Percentiles rank a stretch among this genome's conserved stretches.
phyloP scores from a whole-genome alignment of 2,329 filamentous ascomycete species.

The Beauveria rudraprayagi region DNA sequence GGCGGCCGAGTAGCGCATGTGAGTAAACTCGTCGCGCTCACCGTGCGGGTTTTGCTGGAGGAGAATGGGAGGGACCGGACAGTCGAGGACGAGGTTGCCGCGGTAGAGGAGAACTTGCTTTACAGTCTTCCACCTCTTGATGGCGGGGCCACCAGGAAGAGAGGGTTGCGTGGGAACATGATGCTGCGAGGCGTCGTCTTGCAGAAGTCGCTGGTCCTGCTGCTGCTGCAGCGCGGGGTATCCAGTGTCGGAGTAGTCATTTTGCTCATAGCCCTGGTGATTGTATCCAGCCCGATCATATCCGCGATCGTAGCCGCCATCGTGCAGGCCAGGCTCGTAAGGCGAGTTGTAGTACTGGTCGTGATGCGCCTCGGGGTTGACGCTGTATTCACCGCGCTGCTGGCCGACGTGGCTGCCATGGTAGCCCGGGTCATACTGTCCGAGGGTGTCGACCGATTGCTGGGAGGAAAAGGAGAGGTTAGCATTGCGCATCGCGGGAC shows the following conservation, averaged over 20 bases:
- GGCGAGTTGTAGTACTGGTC: slow-evolving; percentile 80
- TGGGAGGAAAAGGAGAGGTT: slow-evolving; percentile 16
- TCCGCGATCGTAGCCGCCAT: slow-evolving; percentile 32
- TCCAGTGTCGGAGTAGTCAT: slow-evolving; percentile 63
- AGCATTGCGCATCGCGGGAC: not conserved
- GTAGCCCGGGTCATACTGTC: not conserved
- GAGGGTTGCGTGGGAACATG: slow-evolving; percentile 33
- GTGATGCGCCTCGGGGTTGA: slow-evolving; percentile 40
- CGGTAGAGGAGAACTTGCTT: slow-evolving; percentile 97
- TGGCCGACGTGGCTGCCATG: not conserved
- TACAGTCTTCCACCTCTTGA: slow-evolving; percentile 94
- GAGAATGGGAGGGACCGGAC: slow-evolving; percentile 82
- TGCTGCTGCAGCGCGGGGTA: slow-evolving; percentile 66
- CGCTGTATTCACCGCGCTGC: slow-evolving; percentile 38
- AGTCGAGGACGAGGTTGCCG: slow-evolving; percentile 94
- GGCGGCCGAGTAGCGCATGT: slow-evolving; percentile 89
- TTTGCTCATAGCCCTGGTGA: slow-evolving; percentile 13
- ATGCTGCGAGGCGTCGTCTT: slow-evolving; percentile 33
- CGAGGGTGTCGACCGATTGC: slow-evolving; percentile 41
- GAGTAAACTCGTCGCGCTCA: slow-evolving; percentile 84
- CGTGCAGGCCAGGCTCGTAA: slow-evolving; percentile 62
- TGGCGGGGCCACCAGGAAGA: slow-evolving; percentile 37
- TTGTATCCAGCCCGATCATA: slow-evolving; percentile 26
- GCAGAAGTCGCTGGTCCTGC: slow-evolving; percentile 40
- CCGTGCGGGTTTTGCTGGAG: slow-evolving; percentile 84